phyloP scores from a whole-genome alignment of 306 rosid genomes.

The Vigna radiata region DNA sequence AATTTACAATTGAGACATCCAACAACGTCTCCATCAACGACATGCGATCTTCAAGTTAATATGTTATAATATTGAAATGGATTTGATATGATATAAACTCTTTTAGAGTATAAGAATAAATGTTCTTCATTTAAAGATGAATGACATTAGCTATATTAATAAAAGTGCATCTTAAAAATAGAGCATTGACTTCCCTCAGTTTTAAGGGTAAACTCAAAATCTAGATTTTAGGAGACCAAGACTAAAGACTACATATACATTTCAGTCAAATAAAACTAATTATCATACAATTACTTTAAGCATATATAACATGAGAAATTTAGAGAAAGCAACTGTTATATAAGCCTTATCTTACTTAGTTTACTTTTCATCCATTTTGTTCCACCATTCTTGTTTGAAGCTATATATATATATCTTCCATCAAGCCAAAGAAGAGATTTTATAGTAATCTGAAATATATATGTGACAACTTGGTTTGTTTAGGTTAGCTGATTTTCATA shows the following conservation, averaged over 20 bases:
- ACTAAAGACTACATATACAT: not conserved
- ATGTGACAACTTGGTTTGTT: conserved; percentile 5
- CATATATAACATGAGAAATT: not conserved
- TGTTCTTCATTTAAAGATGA: not conserved
- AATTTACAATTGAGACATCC: no score
- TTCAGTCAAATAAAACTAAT: not conserved
- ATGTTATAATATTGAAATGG: no score
- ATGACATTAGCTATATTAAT: not conserved
- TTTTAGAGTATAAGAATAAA: no score
- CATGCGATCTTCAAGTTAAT: no score
- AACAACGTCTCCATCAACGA: no score
- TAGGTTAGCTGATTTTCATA: conserved; percentile 29
- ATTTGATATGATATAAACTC: no score
- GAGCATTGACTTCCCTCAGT: not conserved
- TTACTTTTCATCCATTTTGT: not conserved
- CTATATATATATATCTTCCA: not conserved
- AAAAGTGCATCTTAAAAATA: conserved; percentile 7
- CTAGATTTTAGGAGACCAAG: not conserved
- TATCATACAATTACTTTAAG: conserved; percentile 18
- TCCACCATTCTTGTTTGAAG: not conserved
- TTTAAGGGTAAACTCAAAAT: conserved; percentile 9
- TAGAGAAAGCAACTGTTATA: not conserved
- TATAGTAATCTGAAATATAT: not conserved
- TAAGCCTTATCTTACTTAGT: not conserved
- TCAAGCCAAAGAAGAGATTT: conserved; percentile 5